Evolutionary conservation across 2,329 filamentous ascomycete species (phyloP).

Genomic region (Biscogniauxia sp.): DNA sequence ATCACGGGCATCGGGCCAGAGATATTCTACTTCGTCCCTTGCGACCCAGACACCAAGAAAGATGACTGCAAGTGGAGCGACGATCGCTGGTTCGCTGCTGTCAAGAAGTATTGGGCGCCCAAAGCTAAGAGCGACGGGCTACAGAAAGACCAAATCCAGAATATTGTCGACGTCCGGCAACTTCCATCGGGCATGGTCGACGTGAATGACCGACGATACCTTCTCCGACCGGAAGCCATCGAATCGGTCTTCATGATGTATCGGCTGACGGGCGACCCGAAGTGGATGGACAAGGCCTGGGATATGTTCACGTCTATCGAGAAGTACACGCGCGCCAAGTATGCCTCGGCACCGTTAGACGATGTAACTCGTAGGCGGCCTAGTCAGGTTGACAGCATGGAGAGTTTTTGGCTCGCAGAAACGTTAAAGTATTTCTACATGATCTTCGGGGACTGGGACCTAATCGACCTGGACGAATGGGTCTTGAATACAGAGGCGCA

Average conservation of each 20-base stretch:
- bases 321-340: slow-evolving; percentile 56
- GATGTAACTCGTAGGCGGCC: slow-evolving; percentile 54
- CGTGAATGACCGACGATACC: slow-evolving; percentile 57
- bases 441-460: slow-evolving; percentile 57
- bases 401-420: slow-evolving; percentile 73
- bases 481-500: slow-evolving; percentile 59
- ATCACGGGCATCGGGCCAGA: slow-evolving; percentile 62
- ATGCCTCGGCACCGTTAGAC: slow-evolving; percentile 63
- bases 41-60: slow-evolving; percentile 27
- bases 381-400: slow-evolving; percentile 53
- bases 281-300: slow-evolving; percentile 70
- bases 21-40: slow-evolving; percentile 48
- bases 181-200: slow-evolving; percentile 55
- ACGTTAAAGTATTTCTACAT: slow-evolving; percentile 68
- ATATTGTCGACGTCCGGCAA: slow-evolving; percentile 40
- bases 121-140: slow-evolving; percentile 18
- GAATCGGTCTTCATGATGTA: slow-evolving; percentile 80
- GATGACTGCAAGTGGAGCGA: slow-evolving; percentile 33
- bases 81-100: slow-evolving; percentile 24
- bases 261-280: slow-evolving; percentile 64
- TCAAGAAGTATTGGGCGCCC: slow-evolving; percentile 29
- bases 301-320: slow-evolving; percentile 67
- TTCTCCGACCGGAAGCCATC: slow-evolving; percentile 74
- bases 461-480: slow-evolving; percentile 61
- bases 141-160: slow-evolving; percentile 31